phyloP scores from a whole-genome alignment of 2,329 filamentous ascomycete species.

The Paradendryphiella salina region DNA sequence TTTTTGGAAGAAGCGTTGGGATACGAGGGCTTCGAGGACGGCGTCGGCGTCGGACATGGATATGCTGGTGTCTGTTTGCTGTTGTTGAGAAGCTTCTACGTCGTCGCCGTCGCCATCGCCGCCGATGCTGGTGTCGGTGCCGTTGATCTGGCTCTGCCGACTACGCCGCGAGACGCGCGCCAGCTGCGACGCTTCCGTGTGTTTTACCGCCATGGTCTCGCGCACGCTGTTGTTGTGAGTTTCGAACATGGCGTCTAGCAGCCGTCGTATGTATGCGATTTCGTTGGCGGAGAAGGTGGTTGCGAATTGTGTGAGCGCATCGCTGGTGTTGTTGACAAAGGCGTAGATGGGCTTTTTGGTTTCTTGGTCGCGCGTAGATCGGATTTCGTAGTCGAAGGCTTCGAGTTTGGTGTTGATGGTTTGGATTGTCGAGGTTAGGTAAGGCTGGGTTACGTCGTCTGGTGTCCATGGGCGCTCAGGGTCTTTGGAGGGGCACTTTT shows the following conservation, averaged over 20 bases:
- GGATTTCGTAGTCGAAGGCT: conserved; percentile 84
- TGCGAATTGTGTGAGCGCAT: conserved; percentile 82
- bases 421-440: conserved; percentile 70
- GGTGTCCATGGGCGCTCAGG: conserved; percentile 54
- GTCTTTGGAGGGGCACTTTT: conserved; percentile 27
- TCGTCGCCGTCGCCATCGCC: conserved; percentile 24
- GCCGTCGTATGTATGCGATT: conserved; percentile 82
- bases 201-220: conserved; percentile 81
- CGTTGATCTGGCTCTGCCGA: conserved; percentile 35
- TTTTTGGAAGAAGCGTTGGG: conserved; percentile 83
- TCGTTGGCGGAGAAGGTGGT: conserved; percentile 81
- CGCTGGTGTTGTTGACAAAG: conserved; percentile 84
- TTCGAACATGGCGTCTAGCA: conserved; percentile 92
- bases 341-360: conserved; percentile 72
- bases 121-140: conserved; percentile 33
- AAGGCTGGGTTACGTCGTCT: conserved; percentile 68
- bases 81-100: conserved; percentile 48
- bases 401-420: conserved; percentile 73
- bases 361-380: conserved; percentile 69
- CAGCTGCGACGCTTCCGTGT: conserved; percentile 76
- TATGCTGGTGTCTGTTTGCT: conserved; percentile 54
- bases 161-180: conserved; percentile 49
- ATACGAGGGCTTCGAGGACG: conserved; percentile 69
- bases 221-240: conserved; percentile 77
- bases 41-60: conserved; percentile 77